phyloP scores from a whole-genome alignment of 2,329 filamentous ascomycete species.

The Fusarium lyarnte region DNA sequence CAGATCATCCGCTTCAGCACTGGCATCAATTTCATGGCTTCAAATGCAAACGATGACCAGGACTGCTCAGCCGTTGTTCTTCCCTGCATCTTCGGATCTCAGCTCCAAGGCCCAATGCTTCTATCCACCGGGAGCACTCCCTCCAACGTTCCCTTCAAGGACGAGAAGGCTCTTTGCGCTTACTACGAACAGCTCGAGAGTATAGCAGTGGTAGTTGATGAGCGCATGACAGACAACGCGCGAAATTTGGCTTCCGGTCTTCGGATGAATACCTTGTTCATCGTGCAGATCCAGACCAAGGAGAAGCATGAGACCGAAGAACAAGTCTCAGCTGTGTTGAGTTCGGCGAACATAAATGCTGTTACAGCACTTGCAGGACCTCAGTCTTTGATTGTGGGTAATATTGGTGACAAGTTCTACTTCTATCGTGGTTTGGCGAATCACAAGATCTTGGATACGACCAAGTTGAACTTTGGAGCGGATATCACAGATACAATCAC shows the following conservation, averaged over 20 bases:
- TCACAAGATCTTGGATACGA: neutral
- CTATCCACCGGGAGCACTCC: neutral
- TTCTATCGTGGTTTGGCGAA: conserved; percentile 8
- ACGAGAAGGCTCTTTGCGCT: neutral
- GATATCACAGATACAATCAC: neutral
- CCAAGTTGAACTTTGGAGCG: conserved; percentile 1
- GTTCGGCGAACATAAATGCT: neutral
- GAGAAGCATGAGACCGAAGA: neutral
- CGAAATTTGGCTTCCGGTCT: neutral
- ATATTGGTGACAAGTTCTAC: neutral
- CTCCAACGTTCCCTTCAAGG: neutral
- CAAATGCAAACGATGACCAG: fast-evolving
- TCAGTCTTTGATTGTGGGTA: conserved; percentile 1
- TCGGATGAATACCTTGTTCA: conserved; percentile 2
- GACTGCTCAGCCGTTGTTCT: neutral
- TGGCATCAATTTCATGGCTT: neutral
- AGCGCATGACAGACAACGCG: conserved; percentile 16
- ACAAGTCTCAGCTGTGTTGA: neutral
- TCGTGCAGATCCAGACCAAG: neutral
- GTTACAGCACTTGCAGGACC: conserved; percentile 6
- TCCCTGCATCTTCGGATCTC: conserved; percentile 14
- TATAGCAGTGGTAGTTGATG: neutral
- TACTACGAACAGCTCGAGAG: conserved; percentile 1
- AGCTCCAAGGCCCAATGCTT: neutral
- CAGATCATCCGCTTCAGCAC: conserved; percentile 3